Evolutionary conservation across 1,284 basidiomycete genomes (phyloP), one percentile per base, ranked within the genome.

Genomic region (Ganoderma lingzhi): DNA sequence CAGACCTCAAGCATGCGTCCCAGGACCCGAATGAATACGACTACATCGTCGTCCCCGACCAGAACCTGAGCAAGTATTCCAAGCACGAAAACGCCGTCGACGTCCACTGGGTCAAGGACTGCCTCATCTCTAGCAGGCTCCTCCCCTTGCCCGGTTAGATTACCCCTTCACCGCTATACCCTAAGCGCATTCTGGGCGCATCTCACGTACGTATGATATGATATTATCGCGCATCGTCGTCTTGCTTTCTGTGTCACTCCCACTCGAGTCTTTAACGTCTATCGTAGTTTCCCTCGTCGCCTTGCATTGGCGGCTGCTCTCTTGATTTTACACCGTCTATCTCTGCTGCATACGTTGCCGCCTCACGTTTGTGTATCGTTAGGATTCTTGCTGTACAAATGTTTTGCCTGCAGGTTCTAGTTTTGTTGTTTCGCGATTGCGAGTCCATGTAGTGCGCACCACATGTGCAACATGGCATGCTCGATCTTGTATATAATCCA

Each of bases 31-130:
- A 75, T n/a, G 66, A 74, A 1, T 90, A 85, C 78, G 88, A 95
- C 78, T 91, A 89, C 72, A 80, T 96, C 55, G 82, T 96, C 59
- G 84, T 92, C 71, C 88, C 88, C 70, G 87, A 91, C 58, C 76
- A 79, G 19, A 65, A 76, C 3, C 76, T 81, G 5, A 71, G 79
- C 12, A 71, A 77, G 17, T 74, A 80, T 53, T 71, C 53, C 2
- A 35, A 77, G 59, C 78, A 74, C 6, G 81, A 74, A 39, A 78
- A 78, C 32, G 78, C 84, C 41, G 87, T 87, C 6, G 81, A 86
- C 68, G 87, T 93, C 77, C 78, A 79, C 30, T 96, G 94, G 94
- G 86, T 96, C 60, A 96, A 96, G 79, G 88, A 94, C 64, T 94
- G 93, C 75, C 81, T 96, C 51, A 87, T 94, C 73, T 83, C 87